A percentile compares a stretch with the other conserved stretches of the same genome.
phyloP scores from a whole-genome alignment of 2,329 filamentous ascomycete species.

The Arthrobotrys megalospora region DNA sequence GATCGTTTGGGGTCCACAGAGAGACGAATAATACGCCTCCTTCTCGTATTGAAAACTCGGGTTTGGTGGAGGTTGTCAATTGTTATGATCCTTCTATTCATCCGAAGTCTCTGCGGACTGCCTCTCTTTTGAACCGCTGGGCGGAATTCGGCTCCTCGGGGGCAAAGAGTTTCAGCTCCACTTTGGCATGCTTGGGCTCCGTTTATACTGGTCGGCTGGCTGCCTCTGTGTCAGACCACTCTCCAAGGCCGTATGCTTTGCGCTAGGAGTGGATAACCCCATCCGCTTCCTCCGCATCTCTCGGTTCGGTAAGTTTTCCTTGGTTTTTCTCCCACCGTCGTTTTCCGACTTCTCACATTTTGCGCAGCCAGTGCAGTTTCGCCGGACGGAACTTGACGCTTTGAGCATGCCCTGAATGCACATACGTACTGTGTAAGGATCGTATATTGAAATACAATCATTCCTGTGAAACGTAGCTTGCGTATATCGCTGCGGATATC shows the following conservation, averaged over 20 bases:
- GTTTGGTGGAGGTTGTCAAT: constrained; percentile 11
- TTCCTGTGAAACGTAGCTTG: constrained; percentile 20
- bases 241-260: constrained; percentile 29
- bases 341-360: constrained; percentile 24
- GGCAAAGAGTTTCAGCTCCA: constrained; percentile 55
- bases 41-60: constrained; percentile 34
- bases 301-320: constrained; percentile 36
- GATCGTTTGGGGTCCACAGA: constrained; percentile 16
- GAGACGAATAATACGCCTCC: constrained; percentile 32
- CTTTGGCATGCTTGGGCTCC: constrained; percentile 39
- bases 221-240: constrained; percentile 45
- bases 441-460: constrained; percentile 29
- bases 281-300: constrained; percentile 55
- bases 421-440: constrained; percentile 5
- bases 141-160: constrained; percentile 55
- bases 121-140: constrained; percentile 37
- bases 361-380: background rate
- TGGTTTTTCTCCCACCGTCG: constrained; percentile 33
- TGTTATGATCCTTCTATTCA: constrained; percentile 36
- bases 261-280: constrained; percentile 31
- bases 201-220: constrained; percentile 41
- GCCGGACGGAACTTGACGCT: constrained; percentile 6
- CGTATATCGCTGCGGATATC: background rate
- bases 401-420: background rate
- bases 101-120: constrained; percentile 56